These are phyloP conservation scores for Cavenderia fasciculata DNA, from an alignment of 78 protist species.

Conservation along the genomic window DNA sequence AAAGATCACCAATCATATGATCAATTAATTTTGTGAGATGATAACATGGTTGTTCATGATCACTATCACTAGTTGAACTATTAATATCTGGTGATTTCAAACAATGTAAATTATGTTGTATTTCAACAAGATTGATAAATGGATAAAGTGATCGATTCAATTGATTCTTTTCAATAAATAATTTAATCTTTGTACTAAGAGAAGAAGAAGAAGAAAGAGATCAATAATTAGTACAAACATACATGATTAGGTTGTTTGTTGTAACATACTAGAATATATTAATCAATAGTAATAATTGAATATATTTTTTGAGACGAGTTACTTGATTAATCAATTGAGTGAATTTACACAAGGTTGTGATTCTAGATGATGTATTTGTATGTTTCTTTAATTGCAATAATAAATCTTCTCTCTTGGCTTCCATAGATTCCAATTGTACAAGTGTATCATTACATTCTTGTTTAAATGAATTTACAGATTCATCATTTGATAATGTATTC, in stretches of 20 bases:
- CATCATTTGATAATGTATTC: neutral
- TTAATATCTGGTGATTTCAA: conserved; percentile 10
- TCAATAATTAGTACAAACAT: neutral
- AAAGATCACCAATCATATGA: conserved; percentile 21
- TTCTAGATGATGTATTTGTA: conserved; percentile 5
- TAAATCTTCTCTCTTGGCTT: conserved; percentile 1
- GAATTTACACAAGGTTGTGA: conserved; percentile 27
- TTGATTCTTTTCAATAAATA: conserved; percentile 1
- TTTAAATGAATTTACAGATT: neutral
- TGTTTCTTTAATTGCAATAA: conserved; percentile 3
- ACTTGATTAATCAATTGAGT: conserved; percentile 52
- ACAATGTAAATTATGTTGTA: conserved; percentile 47
- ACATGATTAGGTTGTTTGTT: neutral
- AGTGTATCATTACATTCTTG: neutral
- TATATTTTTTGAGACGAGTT: conserved; percentile 56
- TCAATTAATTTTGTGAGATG: conserved; percentile 47
- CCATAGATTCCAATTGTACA: neutral
- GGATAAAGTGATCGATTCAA: conserved; percentile 32
- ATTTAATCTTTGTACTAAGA: conserved; percentile 22
- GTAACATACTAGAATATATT: conserved; percentile 36
- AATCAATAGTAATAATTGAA: conserved; percentile 32
- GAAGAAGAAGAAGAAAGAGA: neutral
- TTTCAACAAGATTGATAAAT: conserved; percentile 43
- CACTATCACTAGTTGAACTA: conserved; percentile 25
- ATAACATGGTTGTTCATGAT: conserved; percentile 14